These are phyloP conservation scores for Batkoa obscura DNA, from an alignment of 371 early-diverging fungal genomes.

Conservation along the genomic window DNA sequence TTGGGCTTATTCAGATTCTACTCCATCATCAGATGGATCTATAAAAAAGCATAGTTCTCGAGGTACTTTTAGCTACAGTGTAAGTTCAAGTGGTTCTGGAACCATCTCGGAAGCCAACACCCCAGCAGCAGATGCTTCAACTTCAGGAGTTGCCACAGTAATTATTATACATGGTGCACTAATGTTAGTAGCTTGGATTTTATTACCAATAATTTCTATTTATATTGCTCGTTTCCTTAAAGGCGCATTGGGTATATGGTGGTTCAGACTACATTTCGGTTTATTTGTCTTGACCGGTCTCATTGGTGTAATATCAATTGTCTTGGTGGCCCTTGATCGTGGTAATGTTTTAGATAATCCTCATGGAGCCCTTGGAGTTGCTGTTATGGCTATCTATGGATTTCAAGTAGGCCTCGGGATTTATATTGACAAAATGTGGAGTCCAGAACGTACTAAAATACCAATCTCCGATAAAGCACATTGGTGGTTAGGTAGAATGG, in stretches of 20 bases:
- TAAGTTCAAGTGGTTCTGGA: neutral
- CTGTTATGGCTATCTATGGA: neutral
- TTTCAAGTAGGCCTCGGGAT: neutral
- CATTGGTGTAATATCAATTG: neutral
- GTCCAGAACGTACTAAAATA: neutral
- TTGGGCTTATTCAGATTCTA: neutral
- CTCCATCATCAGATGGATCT: neutral
- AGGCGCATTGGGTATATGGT: neutral
- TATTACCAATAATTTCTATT: neutral
- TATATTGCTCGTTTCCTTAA: neutral
- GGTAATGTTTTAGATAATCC: neutral
- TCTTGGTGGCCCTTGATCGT: neutral
- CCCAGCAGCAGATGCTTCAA: too few species aligned
- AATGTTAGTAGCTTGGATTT: neutral
- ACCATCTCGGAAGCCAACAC: too few species aligned
- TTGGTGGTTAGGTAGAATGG: neutral
- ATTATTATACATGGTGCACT: neutral
- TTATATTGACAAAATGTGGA: neutral
- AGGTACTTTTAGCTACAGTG: neutral
- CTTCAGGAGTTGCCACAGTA: too few species aligned
- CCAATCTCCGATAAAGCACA: constrained; percentile 1
- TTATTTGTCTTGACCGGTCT: neutral
- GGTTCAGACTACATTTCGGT: neutral
- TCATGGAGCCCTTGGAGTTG: neutral
- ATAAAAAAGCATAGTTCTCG: neutral